Evolutionary conservation across 495 filamentous ascomycete species (phyloP).

Genomic region (Darksidea phi): DNA sequence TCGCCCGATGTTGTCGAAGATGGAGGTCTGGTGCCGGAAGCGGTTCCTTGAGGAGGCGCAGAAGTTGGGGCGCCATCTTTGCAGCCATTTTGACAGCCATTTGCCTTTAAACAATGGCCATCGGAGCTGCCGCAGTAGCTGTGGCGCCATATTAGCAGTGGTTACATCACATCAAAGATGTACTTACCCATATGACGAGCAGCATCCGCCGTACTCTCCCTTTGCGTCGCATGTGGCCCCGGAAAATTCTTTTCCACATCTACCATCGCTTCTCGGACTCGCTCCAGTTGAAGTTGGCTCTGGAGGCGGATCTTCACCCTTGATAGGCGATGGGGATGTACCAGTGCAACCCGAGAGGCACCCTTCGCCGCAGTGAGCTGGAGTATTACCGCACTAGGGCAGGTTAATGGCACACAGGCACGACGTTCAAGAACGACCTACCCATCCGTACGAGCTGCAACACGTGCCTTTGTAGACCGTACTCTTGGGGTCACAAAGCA

Average conservation of each 20-base stretch:
- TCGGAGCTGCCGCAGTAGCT: constrained; percentile 35
- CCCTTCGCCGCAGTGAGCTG: constrained; percentile 44
- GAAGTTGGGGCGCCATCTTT: constrained; percentile 12
- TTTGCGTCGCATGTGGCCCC: constrained; percentile 38
- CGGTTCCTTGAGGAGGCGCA: background rate
- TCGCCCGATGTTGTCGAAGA: constrained; percentile 39
- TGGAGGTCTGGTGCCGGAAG: constrained; percentile 29
- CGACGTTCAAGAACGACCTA: constrained; percentile 12
- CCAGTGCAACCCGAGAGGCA: constrained; percentile 41
- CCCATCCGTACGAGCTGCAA: constrained; percentile 42
- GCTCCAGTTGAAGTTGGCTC: constrained; percentile 7
- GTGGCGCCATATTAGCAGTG: background rate
- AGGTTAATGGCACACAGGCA: background rate
- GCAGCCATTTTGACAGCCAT: constrained; percentile 43
- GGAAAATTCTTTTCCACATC: constrained; percentile 41
- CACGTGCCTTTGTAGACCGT: constrained; percentile 37
- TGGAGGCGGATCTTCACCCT: background rate
- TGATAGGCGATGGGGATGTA: constrained; percentile 3
- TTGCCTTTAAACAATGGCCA: constrained; percentile 31
- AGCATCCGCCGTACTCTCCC: constrained; percentile 39
- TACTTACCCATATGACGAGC: constrained; percentile 40
- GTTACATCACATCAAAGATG: background rate
- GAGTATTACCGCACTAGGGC: constrained; percentile 39
- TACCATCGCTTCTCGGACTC: constrained; percentile 38
- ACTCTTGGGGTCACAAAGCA: constrained; percentile 41